Base-by-base conservation (phyloP, 345 rosid species). In the Limnanthes douglasii region DNA sequence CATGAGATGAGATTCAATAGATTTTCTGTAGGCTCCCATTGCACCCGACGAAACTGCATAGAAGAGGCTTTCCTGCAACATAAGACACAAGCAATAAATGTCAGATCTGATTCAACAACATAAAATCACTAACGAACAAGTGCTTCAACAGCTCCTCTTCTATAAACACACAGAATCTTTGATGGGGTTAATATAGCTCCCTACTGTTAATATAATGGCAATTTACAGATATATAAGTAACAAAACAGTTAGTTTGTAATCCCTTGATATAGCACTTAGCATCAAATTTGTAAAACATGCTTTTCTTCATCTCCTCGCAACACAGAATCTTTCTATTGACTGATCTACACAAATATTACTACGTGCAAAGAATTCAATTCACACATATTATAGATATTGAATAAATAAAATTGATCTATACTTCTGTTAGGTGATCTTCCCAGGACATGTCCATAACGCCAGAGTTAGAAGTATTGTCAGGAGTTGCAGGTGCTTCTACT, bases 31-130 rank as follows among this genome's bases (percentile, higher is more conserved):
- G 33, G 64, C 46, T 51, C 60, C 85, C 73, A 72, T 73, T 41
- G 99, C 93, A 45, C 93, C 81, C 5, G 67, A 62, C 22, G 99
- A 85, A 53, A 92, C 68, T 5, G 81, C 80, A 59, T 85, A 81
- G 59, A 85, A 92, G 40, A 92, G 75, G 66, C 83, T 81, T 63
- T 82, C 90, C 99, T 92, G 94, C 51, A 59, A 45, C 33, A 18
- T 37, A 51, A 18, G 44, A 54, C 45, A 26, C 41, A 22, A 61
- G 45, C 37, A 39, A 35, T 47, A n/a, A n/a, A n/a, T n/a, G n/a
- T n/a, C n/a, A n/a, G n/a, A n/a, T n/a, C n/a, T n/a, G n/a, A n/a
- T n/a, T n/a, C n/a, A n/a, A n/a, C n/a, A n/a, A n/a, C n/a, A n/a
- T n/a, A n/a, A n/a, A n/a, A n/a, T n/a, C n/a, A n/a, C n/a, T n/a